These are phyloP conservation scores for Eucalyptus regnans DNA, from an alignment of 345 rosid genomes.

Conservation along the genomic window DNA sequence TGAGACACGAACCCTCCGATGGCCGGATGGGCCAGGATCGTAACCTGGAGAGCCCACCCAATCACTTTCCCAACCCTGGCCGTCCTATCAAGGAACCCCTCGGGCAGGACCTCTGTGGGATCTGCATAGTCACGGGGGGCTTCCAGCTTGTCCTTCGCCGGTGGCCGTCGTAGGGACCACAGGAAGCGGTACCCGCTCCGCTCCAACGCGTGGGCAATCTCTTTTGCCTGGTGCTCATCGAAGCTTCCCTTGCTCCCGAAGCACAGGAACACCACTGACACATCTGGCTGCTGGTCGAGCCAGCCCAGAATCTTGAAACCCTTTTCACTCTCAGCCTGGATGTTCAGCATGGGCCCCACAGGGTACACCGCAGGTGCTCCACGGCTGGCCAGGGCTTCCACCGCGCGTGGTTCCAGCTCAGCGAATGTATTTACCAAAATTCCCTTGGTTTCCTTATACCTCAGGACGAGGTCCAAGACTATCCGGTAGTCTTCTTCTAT, in stretches of 20 bases:
- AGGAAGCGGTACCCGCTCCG: not conserved
- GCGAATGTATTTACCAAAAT: conserved; percentile 33
- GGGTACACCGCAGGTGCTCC: conserved; percentile 22
- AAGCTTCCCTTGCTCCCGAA: conserved; percentile 63
- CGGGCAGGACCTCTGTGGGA: conserved; percentile 14
- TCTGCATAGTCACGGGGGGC: conserved; percentile 6
- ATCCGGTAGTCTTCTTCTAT: not conserved
- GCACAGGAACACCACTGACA: conserved; percentile 55
- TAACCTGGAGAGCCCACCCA: conserved; percentile 35
- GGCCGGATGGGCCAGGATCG: too few species aligned
- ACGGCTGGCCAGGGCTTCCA: not conserved
- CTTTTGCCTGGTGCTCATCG: conserved; percentile 18
- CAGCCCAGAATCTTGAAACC: conserved; percentile 16
- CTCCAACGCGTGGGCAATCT: not conserved
- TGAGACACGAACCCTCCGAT: too few species aligned
- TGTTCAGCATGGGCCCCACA: conserved; percentile 38
- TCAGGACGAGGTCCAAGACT: not conserved
- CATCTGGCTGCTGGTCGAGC: conserved; percentile 44
- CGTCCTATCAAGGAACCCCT: conserved; percentile 30
- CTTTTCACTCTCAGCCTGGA: not conserved
- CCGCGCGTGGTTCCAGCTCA: conserved; percentile 31
- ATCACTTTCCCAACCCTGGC: conserved; percentile 16
- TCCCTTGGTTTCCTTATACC: conserved; percentile 14
- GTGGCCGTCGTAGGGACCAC: conserved; percentile 34
- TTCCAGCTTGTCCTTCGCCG: not conserved